Evolutionary conservation across 768 basidiomycete species (phyloP), one percentile per base, ranked within the genome.

Genomic region (Boletellus emodensis): DNA sequence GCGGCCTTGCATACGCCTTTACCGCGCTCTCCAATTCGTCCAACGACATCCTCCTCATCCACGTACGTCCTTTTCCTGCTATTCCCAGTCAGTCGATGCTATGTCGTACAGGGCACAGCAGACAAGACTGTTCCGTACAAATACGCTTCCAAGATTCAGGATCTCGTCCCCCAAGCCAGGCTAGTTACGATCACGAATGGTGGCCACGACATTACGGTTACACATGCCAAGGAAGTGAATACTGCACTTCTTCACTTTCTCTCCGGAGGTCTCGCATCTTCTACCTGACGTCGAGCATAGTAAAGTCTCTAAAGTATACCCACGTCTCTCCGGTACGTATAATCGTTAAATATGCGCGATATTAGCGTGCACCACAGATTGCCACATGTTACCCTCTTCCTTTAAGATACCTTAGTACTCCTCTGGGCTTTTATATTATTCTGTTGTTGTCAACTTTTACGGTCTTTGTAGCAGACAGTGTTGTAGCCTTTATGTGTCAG

Each of bases 41-140:
- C 17, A 75, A 77, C 42, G 68, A 73, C 22, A 78, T 85, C 6
- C 70, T 88, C 34, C 65, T 88, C n/a, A 71, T 89, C 28, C 86
- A 87, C 64, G 86, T 82, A 57, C 26, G 79, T 55, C 6, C 6
- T 26, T 22, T 35, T 35, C 24, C 17, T 26, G 11, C 13, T 14
- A 11, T 30, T 5, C 4, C n/a, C 11, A 3, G 8, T 39, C 11
- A 12, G 45, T 20, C 17, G 14, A 39, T 13, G 6, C 35, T 47
- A 57, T 22, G 7, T 44, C n/a, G 10, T 13, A 38, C 44, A 69
- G 68, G 68, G 69, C 14, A 69, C 68, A 9, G 60, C 59, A 11
- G 69, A 69, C 24, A 65, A 44, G 34, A 68, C 69, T 28, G 68
- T 69, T 28, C 68, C 66, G 0, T 69, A 69, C 41, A 61, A 59